Percentiles rank a stretch among this genome's conserved stretches.
Conservation (phyloP, 2,329 filamentous ascomycete species). For the Plenodomus lindquistii region DNA sequence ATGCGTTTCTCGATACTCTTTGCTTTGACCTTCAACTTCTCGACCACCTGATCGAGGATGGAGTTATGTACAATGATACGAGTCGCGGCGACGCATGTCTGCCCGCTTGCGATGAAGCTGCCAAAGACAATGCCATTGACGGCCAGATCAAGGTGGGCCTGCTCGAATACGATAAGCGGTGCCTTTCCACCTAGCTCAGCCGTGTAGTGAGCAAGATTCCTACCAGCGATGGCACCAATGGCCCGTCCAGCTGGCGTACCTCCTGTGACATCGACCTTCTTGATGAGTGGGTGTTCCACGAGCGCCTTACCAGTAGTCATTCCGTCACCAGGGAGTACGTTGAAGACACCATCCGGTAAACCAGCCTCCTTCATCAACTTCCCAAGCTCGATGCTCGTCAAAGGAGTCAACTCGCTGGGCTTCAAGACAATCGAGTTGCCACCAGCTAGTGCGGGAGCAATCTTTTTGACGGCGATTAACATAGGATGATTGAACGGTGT, state of each 20-base stretch:
- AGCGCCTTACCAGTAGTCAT: conserved; percentile 41
- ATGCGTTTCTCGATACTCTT: conserved; percentile 60
- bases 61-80: conserved; percentile 56
- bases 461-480: conserved; percentile 48
- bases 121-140: conserved; percentile 47
- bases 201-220: conserved; percentile 42
- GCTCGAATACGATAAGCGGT: conserved; percentile 43
- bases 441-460: conserved; percentile 43
- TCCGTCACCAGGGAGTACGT: conserved; percentile 40
- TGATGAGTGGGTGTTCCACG: conserved; percentile 40
- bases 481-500: conserved; percentile 48
- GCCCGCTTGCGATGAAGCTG: conserved; percentile 58
- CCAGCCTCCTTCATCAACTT: conserved; percentile 45
- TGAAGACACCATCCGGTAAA: conserved; percentile 44
- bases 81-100: conserved; percentile 61
- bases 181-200: conserved; percentile 46
- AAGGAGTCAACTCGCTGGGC: conserved; percentile 44
- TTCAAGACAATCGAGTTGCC: conserved; percentile 45
- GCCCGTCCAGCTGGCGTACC: conserved; percentile 43
- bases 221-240: conserved; percentile 42
- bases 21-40: conserved; percentile 47
- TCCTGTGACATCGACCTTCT: conserved; percentile 46
- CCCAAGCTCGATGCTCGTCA: conserved; percentile 42
- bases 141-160: conserved; percentile 42
- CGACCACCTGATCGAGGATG: conserved; percentile 47